These are phyloP conservation scores for Carnegiea gigantea DNA, from an alignment of 179 eudicot species.

Conservation along the genomic window DNA sequence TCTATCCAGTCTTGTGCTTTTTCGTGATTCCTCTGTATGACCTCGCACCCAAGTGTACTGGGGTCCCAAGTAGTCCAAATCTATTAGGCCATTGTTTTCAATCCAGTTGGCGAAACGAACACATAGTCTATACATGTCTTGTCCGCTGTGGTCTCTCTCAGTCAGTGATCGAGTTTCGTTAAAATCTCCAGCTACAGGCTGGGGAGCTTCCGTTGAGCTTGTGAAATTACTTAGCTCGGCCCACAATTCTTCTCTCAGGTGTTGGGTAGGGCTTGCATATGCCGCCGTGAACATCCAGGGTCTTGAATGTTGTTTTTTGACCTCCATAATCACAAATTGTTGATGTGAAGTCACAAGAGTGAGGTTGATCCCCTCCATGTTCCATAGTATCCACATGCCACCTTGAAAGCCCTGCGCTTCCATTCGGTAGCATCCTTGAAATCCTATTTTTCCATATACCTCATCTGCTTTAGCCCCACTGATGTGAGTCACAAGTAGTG, in stretches of 20 bases:
- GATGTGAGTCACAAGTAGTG: neutral
- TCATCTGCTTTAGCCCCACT: neutral
- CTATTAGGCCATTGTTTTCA: too few species aligned
- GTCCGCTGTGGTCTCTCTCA: too few species aligned
- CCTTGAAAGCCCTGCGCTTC: neutral
- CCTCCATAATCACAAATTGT: neutral
- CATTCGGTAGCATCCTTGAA: neutral
- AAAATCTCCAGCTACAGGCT: neutral
- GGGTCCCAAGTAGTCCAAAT: too few species aligned
- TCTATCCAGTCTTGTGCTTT: too few species aligned
- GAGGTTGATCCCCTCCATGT: too few species aligned
- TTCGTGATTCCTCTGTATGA: too few species aligned
- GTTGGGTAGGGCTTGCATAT: neutral
- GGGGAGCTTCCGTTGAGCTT: too few species aligned
- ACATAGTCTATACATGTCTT: too few species aligned
- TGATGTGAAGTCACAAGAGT: neutral
- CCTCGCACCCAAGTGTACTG: too few species aligned
- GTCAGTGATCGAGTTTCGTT: too few species aligned
- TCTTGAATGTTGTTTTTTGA: rapidly evolving
- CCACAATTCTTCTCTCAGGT: neutral
- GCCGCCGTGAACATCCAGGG: too few species aligned
- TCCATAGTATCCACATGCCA: neutral
- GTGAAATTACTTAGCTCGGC: neutral
- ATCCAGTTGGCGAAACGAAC: too few species aligned
- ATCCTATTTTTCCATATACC: neutral